phyloP scores from a whole-genome alignment of 352 stramenopile genomes.

The Pelagophyceae sp. region DNA sequence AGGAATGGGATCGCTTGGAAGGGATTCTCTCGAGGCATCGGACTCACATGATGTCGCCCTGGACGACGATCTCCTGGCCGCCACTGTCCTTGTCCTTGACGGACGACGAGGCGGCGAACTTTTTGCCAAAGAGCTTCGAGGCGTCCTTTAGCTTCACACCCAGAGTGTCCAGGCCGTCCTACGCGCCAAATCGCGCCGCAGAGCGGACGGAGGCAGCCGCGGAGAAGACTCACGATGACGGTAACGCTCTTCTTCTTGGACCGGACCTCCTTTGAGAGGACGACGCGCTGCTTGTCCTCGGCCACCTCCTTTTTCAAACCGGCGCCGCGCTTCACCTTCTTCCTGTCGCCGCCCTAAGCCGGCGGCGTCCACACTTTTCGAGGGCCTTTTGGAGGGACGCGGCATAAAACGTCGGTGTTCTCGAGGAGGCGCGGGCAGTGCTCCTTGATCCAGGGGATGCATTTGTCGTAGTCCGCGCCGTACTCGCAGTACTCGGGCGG shows the following conservation, averaged over 20 bases:
- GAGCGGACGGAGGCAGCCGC: too few relatives aligned
- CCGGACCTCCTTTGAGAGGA: slow-evolving; percentile 49
- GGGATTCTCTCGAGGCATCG: too few relatives aligned
- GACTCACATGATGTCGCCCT: slow-evolving; percentile 44
- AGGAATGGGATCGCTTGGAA: too few relatives aligned
- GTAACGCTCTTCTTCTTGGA: slow-evolving; percentile 52
- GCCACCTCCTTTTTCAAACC: slow-evolving; percentile 39
- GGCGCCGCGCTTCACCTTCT: slow-evolving; percentile 45
- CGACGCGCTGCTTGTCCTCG: slow-evolving; percentile 45
- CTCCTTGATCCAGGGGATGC: slow-evolving; percentile 48
- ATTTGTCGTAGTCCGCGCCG: slow-evolving; percentile 56
- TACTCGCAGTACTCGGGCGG: slow-evolving; percentile 59
- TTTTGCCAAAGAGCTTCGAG: slow-evolving; percentile 51
- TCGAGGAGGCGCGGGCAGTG: slow-evolving; percentile 43
- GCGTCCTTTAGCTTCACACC: slow-evolving; percentile 56
- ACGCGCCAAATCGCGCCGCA: too few relatives aligned
- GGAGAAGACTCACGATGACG: slow-evolving; percentile 42
- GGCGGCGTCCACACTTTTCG: not conserved
- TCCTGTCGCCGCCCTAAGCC: not conserved
- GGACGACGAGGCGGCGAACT: slow-evolving; percentile 48
- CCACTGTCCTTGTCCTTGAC: slow-evolving; percentile 44
- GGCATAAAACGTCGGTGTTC: slow-evolving; percentile 28
- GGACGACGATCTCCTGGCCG: slow-evolving; percentile 55
- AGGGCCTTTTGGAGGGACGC: not conserved
- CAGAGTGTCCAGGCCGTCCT: slow-evolving; percentile 53